Conservation (phyloP, 2,329 filamentous ascomycete species). For the Trichoderma sp. region DNA sequence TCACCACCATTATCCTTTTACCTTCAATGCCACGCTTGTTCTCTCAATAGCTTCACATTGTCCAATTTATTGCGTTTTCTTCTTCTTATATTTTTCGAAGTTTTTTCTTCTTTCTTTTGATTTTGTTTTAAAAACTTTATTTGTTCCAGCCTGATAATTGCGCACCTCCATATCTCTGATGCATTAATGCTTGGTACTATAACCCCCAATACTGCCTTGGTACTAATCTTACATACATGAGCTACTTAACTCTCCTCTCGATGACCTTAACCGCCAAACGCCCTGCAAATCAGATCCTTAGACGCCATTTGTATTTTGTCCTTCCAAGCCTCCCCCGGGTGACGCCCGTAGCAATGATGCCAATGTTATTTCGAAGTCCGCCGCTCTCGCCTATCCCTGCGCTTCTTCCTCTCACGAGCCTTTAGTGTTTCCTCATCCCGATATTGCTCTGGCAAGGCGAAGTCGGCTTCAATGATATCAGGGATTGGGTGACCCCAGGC, state of each 20-base stretch:
- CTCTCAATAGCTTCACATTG: neutral
- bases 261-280: slow-evolving; percentile 19
- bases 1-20: neutral
- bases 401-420: slow-evolving; percentile 60
- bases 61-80: neutral
- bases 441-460: slow-evolving; percentile 68
- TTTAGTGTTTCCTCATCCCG: slow-evolving; percentile 55
- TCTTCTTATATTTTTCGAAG: neutral
- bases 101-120: neutral
- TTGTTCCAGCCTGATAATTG: neutral
- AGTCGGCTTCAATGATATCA: slow-evolving; percentile 68
- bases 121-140: neutral
- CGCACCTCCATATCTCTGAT: neutral
- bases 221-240: slow-evolving; percentile 5
- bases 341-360: neutral
- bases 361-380: slow-evolving; percentile 32
- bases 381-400: slow-evolving; percentile 57
- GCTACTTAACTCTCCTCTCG: neutral
- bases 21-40: neutral
- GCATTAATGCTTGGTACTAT: slow-evolving; percentile 10
- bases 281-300: slow-evolving; percentile 17
- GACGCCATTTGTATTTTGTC: slow-evolving; percentile 6
- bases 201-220: neutral
- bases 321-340: neutral
- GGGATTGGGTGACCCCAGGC: slow-evolving; percentile 84